These are phyloP conservation scores for Pyrus communis DNA, from an alignment of 306 rosid genomes.

Conservation along the genomic window DNA sequence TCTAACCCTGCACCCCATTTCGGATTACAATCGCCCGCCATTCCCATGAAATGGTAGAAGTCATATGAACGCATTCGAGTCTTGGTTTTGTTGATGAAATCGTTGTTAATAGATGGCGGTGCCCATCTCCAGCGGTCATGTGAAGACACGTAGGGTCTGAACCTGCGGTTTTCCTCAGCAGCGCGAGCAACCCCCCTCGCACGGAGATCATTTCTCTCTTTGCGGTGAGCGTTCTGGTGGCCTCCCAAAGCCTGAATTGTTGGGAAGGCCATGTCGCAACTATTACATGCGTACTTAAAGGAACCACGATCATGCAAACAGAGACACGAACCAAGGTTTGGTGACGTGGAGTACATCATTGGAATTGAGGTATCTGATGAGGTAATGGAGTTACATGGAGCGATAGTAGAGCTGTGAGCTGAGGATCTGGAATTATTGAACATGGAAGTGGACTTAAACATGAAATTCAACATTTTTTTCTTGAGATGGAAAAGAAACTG, in stretches of 20 bases:
- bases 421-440: neutral
- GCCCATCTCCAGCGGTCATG: neutral
- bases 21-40: neutral
- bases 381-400: neutral
- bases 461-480: too few species aligned
- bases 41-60: neutral
- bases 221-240: conserved; percentile 35
- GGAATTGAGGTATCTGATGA: neutral
- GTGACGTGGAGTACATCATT: neutral
- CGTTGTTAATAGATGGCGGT: neutral
- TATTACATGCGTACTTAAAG: conserved; percentile 1
- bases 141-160: neutral
- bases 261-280: conserved; percentile 6
- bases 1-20: neutral
- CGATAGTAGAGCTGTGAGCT: neutral
- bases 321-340: neutral
- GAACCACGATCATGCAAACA: neutral
- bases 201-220: neutral
- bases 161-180: neutral
- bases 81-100: neutral
- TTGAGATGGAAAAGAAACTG: neutral
- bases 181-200: neutral
- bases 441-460: neutral
- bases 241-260: conserved; percentile 24
- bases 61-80: neutral